Percentiles rank a stretch among this genome's conserved stretches.
phyloP scores from a whole-genome alignment of 208 protist genomes.

The Acanthamoeba sp. region DNA sequence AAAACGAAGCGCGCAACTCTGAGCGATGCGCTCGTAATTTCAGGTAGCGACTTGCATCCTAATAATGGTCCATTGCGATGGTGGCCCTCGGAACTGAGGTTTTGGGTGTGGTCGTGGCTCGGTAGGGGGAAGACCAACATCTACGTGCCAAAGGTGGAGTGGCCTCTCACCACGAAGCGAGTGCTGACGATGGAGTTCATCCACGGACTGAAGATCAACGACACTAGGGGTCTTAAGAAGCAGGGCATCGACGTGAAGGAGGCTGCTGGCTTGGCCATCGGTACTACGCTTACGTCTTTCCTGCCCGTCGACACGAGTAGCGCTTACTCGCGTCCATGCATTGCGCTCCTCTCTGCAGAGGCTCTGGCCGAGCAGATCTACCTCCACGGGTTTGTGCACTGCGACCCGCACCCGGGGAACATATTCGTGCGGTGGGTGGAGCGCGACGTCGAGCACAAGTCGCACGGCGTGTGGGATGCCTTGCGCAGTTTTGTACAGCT shows the following conservation, averaged over 20 bases:
- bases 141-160: constrained; percentile 73
- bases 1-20: constrained; percentile 94
- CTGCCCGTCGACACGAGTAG: background rate
- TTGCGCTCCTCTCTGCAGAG: background rate
- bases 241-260: constrained; percentile 73
- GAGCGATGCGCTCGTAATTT: constrained; percentile 91
- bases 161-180: constrained; percentile 85
- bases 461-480: background rate
- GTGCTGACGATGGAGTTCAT: constrained; percentile 96
- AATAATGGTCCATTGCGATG: background rate
- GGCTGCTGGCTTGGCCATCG: constrained; percentile 6
- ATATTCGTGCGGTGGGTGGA: constrained; percentile 90
- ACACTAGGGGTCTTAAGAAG: constrained; percentile 75
- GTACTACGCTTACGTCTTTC: background rate
- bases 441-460: background rate
- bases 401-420: constrained; percentile 92
- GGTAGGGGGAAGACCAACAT: constrained; percentile 83
- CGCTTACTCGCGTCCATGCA: background rate
- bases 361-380: constrained; percentile 95
- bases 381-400: constrained; percentile 94
- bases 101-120: too few species aligned
- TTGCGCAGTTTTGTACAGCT: background rate
- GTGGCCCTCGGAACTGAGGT: too few species aligned
- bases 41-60: constrained; percentile 35
- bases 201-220: constrained; percentile 88